A percentile compares a stretch with the other conserved stretches of the same genome.
These are phyloP conservation scores for Colletotrichum euphorbiae DNA, from an alignment of 2,329 filamentous ascomycete species.

Conservation along the genomic window DNA sequence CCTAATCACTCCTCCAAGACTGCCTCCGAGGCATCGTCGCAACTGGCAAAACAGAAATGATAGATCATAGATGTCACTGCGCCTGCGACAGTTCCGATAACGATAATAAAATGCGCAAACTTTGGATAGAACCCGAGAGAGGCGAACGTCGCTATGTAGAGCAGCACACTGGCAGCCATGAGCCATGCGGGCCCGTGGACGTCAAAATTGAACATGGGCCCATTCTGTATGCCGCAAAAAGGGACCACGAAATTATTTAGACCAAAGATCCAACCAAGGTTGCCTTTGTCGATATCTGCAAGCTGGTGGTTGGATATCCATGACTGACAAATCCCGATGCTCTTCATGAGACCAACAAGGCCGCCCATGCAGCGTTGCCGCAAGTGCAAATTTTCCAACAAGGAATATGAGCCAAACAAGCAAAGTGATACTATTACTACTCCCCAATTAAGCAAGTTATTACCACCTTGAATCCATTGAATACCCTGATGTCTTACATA, in stretches of 20 bases:
- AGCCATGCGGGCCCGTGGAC: slow-evolving; percentile 70
- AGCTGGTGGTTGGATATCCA: slow-evolving; percentile 73
- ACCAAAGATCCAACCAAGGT: slow-evolving; percentile 77
- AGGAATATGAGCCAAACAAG: too few species aligned
- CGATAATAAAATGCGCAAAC: slow-evolving; percentile 43
- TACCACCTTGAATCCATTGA: too few species aligned
- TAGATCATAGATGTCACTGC: slow-evolving; percentile 23
- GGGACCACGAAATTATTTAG: slow-evolving; percentile 76
- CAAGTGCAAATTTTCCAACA: too few species aligned
- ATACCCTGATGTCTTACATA: too few species aligned
- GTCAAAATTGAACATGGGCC: slow-evolving; percentile 78
- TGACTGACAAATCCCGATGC: slow-evolving; percentile 72
- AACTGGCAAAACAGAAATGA: slow-evolving; percentile 37
- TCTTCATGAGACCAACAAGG: slow-evolving; percentile 74
- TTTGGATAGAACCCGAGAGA: slow-evolving; percentile 29
- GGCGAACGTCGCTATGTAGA: slow-evolving; percentile 27
- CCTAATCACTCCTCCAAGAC: too few species aligned
- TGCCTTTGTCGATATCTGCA: slow-evolving; percentile 64
- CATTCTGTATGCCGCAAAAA: slow-evolving; percentile 76
- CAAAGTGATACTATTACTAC: too few species aligned
- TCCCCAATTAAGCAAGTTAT: too few species aligned
- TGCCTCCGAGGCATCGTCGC: too few species aligned
- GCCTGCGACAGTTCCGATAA: slow-evolving; percentile 36
- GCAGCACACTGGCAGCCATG: slow-evolving; percentile 50
- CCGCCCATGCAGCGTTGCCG: too few species aligned